Base-by-base conservation (phyloP, 257 asterid genomes). In the Catharanthus roseus region DNA sequence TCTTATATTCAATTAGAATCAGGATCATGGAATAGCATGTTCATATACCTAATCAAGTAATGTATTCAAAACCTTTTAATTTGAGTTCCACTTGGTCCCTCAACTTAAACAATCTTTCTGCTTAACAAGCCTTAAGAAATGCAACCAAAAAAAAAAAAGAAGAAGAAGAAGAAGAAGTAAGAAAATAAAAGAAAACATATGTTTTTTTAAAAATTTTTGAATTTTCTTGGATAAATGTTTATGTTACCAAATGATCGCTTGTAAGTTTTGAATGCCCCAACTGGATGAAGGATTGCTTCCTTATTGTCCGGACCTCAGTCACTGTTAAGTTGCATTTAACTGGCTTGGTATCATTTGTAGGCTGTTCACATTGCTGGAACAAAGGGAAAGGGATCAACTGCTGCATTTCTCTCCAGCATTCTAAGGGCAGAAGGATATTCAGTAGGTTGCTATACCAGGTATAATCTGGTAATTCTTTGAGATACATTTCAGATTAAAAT, bases 331-430 rank as follows among this genome's bases (percentile, higher is more conserved):
- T 36, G 24, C 36, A 9, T 68, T 67, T 73, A 69, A 69, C 31
- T 49, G 50, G 45, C 31, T 58, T 62, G 70, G 47, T 42, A 28
- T 68, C 73, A 78, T 54, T 77, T 66, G 42, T 75, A 90, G 97
- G 82, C 96, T 72, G 72, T 93, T 41, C 99, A 93, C 76, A 85
- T 93, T 42, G 96, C 97, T 79, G 97, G 97, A 63, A 93, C 99
- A 45, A 93, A 93, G 83, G 99, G 99, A 54, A 93, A 93, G 84
- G 99, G 97, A 72, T 93, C 99, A 15, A 89, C 99, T 64, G 96
- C 96, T 77, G 87, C 95, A 24, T 93, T 86, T 77, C 83, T 93
- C 65, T 89, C 99, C 50, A 79, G 88, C 79, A 91, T 93, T 74
- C 78, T 93, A 77, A 84, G 96, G 60, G 96, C 96, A 44, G 87